These are phyloP conservation scores for Eucalyptus curtisii DNA, from an alignment of 345 rosid species.

Conservation along the genomic window DNA sequence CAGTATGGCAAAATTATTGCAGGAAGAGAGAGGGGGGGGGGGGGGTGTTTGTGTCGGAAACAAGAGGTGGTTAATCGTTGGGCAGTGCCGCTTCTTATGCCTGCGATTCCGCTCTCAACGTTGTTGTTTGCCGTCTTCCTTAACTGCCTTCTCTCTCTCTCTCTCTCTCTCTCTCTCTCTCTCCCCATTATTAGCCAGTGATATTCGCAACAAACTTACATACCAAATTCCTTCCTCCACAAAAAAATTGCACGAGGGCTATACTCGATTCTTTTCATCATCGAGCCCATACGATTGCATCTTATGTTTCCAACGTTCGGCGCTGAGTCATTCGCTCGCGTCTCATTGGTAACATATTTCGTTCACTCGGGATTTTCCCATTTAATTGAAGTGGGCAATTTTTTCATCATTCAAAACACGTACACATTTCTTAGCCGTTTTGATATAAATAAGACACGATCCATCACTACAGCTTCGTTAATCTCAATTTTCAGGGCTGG, in stretches of 20 bases:
- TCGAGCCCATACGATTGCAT: neutral
- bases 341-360: neutral
- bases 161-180: neutral
- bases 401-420: neutral
- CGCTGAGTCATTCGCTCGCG: neutral
- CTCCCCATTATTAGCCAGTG: neutral
- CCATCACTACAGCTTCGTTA: neutral
- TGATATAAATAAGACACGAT: neutral
- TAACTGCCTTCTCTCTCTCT: neutral
- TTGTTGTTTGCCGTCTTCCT: neutral
- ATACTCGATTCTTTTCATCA: neutral
- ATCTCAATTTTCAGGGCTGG: neutral
- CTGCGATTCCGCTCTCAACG: neutral
- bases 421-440: neutral
- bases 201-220: neutral
- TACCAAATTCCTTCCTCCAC: neutral
- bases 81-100: neutral
- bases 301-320: neutral
- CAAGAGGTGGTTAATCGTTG: neutral
- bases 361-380: neutral
- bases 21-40: neutral
- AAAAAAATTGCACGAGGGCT: neutral
- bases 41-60: neutral
- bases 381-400: neutral
- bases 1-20: no score